These are phyloP conservation scores for Oryza glaberrima DNA, from an alignment of 176 grass and related monocot species.

Conservation along the genomic window DNA sequence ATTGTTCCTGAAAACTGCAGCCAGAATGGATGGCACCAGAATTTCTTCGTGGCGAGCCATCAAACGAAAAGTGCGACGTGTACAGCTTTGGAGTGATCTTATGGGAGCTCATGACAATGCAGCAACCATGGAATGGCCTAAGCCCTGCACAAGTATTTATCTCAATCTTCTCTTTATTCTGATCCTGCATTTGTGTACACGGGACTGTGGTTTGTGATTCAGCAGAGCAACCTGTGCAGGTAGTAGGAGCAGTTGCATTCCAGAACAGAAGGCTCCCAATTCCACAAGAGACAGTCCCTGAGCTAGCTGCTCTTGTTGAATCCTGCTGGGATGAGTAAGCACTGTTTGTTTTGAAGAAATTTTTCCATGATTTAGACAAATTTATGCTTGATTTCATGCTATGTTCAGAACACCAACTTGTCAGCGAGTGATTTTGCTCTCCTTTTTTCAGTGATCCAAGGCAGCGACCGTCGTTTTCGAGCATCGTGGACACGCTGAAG, in stretches of 20 bases:
- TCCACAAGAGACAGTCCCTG: constrained; percentile 55
- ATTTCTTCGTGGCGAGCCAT: constrained; percentile 82
- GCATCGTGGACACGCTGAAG: constrained; percentile 82
- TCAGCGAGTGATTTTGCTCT: neutral
- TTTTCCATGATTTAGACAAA: neutral
- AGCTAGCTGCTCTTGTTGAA: constrained; percentile 78
- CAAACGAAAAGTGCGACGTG: constrained; percentile 92
- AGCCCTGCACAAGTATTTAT: constrained; percentile 72
- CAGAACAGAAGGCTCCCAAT: constrained; percentile 83
- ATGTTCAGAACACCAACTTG: neutral
- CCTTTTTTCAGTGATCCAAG: constrained; percentile 74
- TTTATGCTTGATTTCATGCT: neutral
- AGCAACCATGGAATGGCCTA: constrained; percentile 92
- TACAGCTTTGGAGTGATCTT: constrained; percentile 90
- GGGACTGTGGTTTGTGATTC: neutral
- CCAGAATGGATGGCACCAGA: constrained; percentile 99
- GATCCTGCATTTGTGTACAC: neutral
- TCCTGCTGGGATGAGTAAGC: constrained; percentile 95
- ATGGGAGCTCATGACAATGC: constrained; percentile 94
- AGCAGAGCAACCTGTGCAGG: constrained; percentile 44
- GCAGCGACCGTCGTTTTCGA: constrained; percentile 78
- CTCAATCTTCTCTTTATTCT: neutral
- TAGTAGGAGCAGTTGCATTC: constrained; percentile 94
- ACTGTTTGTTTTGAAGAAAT: neutral
- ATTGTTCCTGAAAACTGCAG: constrained; percentile 37